A percentile compares a stretch with the other conserved stretches of the same genome.
These are phyloP conservation scores for Botryosphaeria dothidea DNA, from an alignment of 2,329 filamentous ascomycete genomes.

Conservation along the genomic window DNA sequence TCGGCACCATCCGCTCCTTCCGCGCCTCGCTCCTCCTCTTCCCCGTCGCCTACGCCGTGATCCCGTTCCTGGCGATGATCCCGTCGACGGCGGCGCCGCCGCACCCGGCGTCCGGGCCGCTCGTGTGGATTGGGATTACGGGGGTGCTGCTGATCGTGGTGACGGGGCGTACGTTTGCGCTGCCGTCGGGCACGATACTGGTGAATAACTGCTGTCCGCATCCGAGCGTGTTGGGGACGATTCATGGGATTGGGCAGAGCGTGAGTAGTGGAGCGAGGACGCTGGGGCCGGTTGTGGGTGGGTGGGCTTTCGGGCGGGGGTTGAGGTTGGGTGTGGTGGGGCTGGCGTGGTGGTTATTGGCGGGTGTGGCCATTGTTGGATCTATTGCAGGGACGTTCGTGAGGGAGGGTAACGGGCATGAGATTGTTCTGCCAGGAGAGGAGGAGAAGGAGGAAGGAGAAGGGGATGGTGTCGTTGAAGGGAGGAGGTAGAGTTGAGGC, in stretches of 20 bases:
- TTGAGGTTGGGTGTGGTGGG: constrained; percentile 60
- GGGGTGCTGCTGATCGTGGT: constrained; percentile 47
- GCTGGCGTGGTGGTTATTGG: constrained; percentile 59
- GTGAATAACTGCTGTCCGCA: constrained; percentile 63
- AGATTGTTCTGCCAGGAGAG: constrained; percentile 65
- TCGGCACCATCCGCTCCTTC: constrained; percentile 45
- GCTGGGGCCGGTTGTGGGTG: constrained; percentile 61
- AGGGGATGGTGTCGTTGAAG: not conserved
- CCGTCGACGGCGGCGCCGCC: constrained; percentile 43
- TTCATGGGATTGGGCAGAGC: constrained; percentile 62
- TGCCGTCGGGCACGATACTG: constrained; percentile 60
- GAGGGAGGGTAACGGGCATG: constrained; percentile 64
- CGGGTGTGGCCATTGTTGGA: constrained; percentile 51
- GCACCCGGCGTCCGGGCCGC: constrained; percentile 38
- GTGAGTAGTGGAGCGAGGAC: constrained; percentile 61
- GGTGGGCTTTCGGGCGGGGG: constrained; percentile 61
- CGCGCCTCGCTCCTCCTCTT: constrained; percentile 46
- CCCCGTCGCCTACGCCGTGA: constrained; percentile 45
- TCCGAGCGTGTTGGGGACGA: constrained; percentile 55
- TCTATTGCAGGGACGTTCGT: constrained; percentile 57
- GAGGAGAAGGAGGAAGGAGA: constrained; percentile 43
- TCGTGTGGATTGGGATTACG: constrained; percentile 47
- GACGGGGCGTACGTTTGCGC: constrained; percentile 50
- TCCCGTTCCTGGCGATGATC: constrained; percentile 46
- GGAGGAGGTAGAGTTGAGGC: not conserved